These are phyloP conservation scores for Penicillium sp. DNA, from an alignment of 2,329 filamentous ascomycete species.

Conservation along the genomic window DNA sequence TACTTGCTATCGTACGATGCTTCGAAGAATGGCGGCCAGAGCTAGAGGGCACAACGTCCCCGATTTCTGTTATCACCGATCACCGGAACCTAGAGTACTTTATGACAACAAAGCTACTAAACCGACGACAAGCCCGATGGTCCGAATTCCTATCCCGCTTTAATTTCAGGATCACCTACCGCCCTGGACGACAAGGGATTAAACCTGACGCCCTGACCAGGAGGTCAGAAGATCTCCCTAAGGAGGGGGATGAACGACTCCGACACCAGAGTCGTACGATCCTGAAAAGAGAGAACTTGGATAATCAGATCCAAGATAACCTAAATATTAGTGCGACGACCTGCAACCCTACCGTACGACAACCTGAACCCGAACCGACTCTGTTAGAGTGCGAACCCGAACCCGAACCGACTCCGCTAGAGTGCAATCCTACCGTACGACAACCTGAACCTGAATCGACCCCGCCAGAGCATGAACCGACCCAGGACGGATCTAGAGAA, in stretches of 20 bases:
- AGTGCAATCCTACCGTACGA: too few relatives aligned
- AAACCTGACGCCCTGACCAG: not conserved
- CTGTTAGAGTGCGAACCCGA: too few relatives aligned
- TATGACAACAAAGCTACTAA: slow-evolving; percentile 20
- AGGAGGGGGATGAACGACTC: not conserved
- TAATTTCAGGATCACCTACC: slow-evolving; percentile 17
- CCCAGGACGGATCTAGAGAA: too few relatives aligned
- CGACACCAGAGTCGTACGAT: not conserved
- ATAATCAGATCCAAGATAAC: too few relatives aligned
- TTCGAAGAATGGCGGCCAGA: slow-evolving; percentile 21
- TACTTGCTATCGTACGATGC: slow-evolving; percentile 29
- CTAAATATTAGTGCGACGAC: too few relatives aligned
- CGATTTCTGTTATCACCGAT: slow-evolving; percentile 21
- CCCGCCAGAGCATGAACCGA: too few relatives aligned
- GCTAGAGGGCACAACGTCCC: slow-evolving; percentile 15
- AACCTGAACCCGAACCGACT: too few relatives aligned
- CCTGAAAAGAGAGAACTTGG: not conserved
- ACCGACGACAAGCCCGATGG: slow-evolving; percentile 11
- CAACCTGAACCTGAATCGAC: too few relatives aligned
- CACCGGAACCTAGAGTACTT: slow-evolving; percentile 32
- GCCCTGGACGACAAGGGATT: not conserved
- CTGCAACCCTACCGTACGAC: too few relatives aligned
- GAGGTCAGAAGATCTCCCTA: not conserved
- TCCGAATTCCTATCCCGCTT: slow-evolving; percentile 5
- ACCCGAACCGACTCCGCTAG: too few relatives aligned